Evolutionary conservation across 2,329 filamentous ascomycete genomes (phyloP).

Genomic region (Aspergillus sclerotialis): DNA sequence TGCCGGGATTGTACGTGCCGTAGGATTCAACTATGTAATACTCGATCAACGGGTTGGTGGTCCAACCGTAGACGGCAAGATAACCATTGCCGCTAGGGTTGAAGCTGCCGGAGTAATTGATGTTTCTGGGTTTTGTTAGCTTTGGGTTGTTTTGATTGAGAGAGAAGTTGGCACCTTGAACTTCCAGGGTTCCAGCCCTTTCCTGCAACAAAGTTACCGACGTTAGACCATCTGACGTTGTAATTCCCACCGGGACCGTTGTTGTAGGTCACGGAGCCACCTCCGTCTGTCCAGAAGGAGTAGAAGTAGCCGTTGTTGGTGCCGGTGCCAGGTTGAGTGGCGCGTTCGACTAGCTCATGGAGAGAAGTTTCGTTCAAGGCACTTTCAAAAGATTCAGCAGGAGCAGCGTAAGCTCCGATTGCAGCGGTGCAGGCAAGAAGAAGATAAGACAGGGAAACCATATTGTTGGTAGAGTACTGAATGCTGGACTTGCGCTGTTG

Average conservation of each 20-base stretch:
- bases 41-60: constrained; percentile 28
- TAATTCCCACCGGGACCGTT: constrained; percentile 41
- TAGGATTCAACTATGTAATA: constrained; percentile 33
- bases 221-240: constrained; percentile 39
- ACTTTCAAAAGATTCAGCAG: too few species aligned
- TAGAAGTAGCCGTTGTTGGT: constrained; percentile 42
- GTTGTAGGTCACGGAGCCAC: constrained; percentile 38
- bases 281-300: constrained; percentile 45
- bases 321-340: too few species aligned
- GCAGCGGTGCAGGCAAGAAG: too few species aligned
- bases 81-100: constrained; percentile 26
- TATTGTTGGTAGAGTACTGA: too few species aligned
- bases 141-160: not conserved
- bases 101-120: constrained; percentile 25
- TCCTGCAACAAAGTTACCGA: constrained; percentile 50
- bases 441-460: too few species aligned
- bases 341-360: too few species aligned
- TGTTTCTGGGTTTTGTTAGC: constrained; percentile 6
- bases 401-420: too few species aligned
- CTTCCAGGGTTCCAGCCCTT: constrained; percentile 53
- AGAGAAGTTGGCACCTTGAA: constrained; percentile 33
- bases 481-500: too few species aligned
- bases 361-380: too few species aligned
- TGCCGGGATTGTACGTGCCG: constrained; percentile 25
- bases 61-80: constrained; percentile 36